Conservation (phyloP, 106 monocot species). For the Dendrobium officinale region DNA sequence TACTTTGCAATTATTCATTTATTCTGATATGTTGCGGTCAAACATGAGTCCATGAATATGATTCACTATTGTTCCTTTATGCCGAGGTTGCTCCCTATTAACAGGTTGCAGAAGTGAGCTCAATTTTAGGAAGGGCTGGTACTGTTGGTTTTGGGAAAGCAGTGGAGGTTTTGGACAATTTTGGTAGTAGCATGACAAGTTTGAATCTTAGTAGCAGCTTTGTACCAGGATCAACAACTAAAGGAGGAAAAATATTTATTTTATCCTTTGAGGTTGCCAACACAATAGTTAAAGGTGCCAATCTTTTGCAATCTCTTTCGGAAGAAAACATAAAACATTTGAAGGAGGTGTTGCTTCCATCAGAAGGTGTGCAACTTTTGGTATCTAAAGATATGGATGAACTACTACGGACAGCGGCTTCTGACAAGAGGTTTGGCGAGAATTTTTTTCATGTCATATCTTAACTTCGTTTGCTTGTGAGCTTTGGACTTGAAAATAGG, state of each 20-base stretch:
- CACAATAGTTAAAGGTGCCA: conserved; percentile 83
- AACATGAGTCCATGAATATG: neutral
- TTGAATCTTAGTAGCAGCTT: conserved; percentile 60
- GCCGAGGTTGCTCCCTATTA: neutral
- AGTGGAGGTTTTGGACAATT: conserved; percentile 86
- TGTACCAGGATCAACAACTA: conserved; percentile 52
- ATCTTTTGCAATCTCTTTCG: conserved; percentile 81
- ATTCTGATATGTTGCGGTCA: neutral
- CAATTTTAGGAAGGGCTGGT: conserved; percentile 74
- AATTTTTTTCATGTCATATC: neutral
- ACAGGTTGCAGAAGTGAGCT: conserved; percentile 85
- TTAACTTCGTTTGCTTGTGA: neutral
- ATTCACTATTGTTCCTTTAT: neutral
- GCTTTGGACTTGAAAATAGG: neutral
- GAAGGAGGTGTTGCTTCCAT: conserved; percentile 72
- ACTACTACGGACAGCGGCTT: conserved; percentile 59
- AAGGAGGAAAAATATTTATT: conserved; percentile 73
- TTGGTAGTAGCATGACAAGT: conserved; percentile 93
- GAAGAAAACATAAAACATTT: conserved; percentile 66
- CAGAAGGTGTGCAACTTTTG: conserved; percentile 73
- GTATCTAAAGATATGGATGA: conserved; percentile 83
- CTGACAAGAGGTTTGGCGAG: conserved; percentile 67
- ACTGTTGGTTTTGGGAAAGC: conserved; percentile 83
- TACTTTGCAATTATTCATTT: neutral
- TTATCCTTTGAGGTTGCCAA: conserved; percentile 95